Conservation (phyloP, 306 rosid species). For the Cotoneaster glaucophyllus region DNA sequence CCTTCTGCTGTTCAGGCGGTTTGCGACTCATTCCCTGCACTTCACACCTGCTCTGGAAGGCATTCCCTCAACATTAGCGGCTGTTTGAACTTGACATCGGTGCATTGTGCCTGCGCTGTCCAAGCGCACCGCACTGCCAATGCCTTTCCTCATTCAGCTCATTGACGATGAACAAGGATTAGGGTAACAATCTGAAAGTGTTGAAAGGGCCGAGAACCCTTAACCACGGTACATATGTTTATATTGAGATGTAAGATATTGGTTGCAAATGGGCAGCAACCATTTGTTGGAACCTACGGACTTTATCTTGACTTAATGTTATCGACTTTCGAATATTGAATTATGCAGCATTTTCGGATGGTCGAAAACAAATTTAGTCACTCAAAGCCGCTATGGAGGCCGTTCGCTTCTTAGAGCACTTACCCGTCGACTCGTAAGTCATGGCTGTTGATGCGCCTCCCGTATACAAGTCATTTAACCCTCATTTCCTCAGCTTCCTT, state of each 20-base stretch:
- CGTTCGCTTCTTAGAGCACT: no score
- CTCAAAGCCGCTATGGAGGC: not conserved
- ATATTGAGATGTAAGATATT: conserved; percentile 1
- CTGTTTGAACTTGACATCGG: conserved; percentile 69
- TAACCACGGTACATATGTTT: conserved; percentile 31
- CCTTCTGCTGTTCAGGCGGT: conserved; percentile 91
- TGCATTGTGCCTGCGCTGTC: conserved; percentile 80
- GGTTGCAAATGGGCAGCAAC: conserved; percentile 11
- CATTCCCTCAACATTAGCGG: conserved; percentile 96
- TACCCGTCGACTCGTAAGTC: no score
- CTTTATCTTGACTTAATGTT: conserved; percentile 13
- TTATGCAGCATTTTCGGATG: not conserved
- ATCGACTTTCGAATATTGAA: not conserved
- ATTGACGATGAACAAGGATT: conserved; percentile 24
- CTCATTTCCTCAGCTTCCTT: not conserved
- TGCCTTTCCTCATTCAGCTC: conserved; percentile 49
- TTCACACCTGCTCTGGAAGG: conserved; percentile 90
- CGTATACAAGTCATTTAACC: not conserved
- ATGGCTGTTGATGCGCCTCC: no score
- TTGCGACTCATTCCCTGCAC: conserved; percentile 81
- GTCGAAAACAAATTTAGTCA: not conserved
- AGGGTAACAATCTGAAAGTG: conserved; percentile 1
- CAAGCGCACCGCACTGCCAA: conserved; percentile 58
- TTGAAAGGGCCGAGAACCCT: not conserved
- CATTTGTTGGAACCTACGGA: conserved; percentile 14